These are phyloP conservation scores for Nemania sp. DNA, from an alignment of 2,329 filamentous ascomycete species.

Conservation along the genomic window DNA sequence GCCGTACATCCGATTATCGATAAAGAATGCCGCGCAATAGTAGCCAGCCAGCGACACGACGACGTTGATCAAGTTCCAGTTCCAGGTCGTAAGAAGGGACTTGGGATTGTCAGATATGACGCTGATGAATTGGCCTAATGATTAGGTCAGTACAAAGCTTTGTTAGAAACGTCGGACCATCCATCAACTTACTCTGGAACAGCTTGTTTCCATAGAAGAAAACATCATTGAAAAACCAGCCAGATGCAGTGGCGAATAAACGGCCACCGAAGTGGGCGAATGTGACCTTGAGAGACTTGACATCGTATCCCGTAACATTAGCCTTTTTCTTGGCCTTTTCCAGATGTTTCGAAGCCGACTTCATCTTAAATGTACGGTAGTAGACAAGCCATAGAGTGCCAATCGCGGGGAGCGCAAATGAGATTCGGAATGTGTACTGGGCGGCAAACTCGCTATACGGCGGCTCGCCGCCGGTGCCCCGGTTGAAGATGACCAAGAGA, in stretches of 20 bases:
- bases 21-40: slow-evolving; percentile 85
- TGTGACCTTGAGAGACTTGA: slow-evolving; percentile 78
- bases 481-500: slow-evolving; percentile 86
- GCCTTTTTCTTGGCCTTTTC: slow-evolving; percentile 81
- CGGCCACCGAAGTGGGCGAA: slow-evolving; percentile 85
- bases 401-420: slow-evolving; percentile 86
- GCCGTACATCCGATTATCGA: slow-evolving; percentile 96
- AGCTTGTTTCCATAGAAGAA: slow-evolving; percentile 99
- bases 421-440: slow-evolving; percentile 91
- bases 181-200: slow-evolving; percentile 67
- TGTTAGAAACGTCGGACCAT: too few species aligned
- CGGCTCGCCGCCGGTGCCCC: slow-evolving; percentile 68
- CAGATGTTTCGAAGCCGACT: slow-evolving; percentile 81
- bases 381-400: slow-evolving; percentile 95
- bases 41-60: slow-evolving; percentile 85
- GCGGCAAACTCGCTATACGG: slow-evolving; percentile 78
- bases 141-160: slow-evolving; percentile 9
- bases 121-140: slow-evolving; percentile 72
- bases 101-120: slow-evolving; percentile 72
- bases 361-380: slow-evolving; percentile 96
- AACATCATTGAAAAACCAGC: slow-evolving; percentile 96
- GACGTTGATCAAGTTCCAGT: slow-evolving; percentile 92
- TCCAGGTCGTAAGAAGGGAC: slow-evolving; percentile 84
- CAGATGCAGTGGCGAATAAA: slow-evolving; percentile 81
- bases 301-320: slow-evolving; percentile 89